phyloP scores from a whole-genome alignment of 371 early-diverging fungal species.

The Globomyces sp. region DNA sequence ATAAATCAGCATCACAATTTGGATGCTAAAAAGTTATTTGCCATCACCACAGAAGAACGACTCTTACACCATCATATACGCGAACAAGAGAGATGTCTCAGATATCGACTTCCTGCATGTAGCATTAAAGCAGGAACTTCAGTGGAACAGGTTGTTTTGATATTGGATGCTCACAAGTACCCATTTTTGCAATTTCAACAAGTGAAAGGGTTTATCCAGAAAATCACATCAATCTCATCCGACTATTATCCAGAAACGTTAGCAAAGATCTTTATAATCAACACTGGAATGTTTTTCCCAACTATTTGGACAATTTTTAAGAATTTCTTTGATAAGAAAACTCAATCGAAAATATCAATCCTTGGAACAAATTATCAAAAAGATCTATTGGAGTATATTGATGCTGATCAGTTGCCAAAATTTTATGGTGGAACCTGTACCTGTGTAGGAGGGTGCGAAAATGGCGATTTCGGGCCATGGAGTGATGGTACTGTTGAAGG shows the following conservation, averaged over 20 bases:
- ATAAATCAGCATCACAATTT: slow-evolving; percentile 62
- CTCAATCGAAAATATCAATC: slow-evolving; percentile 66
- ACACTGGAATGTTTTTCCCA: slow-evolving; percentile 69
- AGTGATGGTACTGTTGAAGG: slow-evolving; percentile 45
- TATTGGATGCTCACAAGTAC: slow-evolving; percentile 67
- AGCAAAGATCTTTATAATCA: slow-evolving; percentile 70
- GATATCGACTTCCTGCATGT: slow-evolving; percentile 61
- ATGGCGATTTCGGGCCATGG: slow-evolving; percentile 49
- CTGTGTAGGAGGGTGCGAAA: slow-evolving; percentile 55
- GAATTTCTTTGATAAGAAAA: slow-evolving; percentile 65
- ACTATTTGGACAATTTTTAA: slow-evolving; percentile 67
- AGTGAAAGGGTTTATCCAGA: slow-evolving; percentile 56
- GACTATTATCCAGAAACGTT: slow-evolving; percentile 78
- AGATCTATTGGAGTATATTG: slow-evolving; percentile 56
- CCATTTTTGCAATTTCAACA: slow-evolving; percentile 54
- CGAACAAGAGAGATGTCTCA: slow-evolving; percentile 62
- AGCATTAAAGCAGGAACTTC: slow-evolving; percentile 48
- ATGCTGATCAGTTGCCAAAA: slow-evolving; percentile 55
- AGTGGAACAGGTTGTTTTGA: slow-evolving; percentile 67
- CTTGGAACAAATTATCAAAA: slow-evolving; percentile 55
- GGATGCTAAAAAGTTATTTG: slow-evolving; percentile 58
- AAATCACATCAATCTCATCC: slow-evolving; percentile 64
- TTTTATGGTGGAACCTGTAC: slow-evolving; percentile 62
- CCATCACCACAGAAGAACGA: slow-evolving; percentile 59
- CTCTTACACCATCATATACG: slow-evolving; percentile 64